Conservation (phyloP, 139 green algal species). For the Coccomyxa sp. region DNA sequence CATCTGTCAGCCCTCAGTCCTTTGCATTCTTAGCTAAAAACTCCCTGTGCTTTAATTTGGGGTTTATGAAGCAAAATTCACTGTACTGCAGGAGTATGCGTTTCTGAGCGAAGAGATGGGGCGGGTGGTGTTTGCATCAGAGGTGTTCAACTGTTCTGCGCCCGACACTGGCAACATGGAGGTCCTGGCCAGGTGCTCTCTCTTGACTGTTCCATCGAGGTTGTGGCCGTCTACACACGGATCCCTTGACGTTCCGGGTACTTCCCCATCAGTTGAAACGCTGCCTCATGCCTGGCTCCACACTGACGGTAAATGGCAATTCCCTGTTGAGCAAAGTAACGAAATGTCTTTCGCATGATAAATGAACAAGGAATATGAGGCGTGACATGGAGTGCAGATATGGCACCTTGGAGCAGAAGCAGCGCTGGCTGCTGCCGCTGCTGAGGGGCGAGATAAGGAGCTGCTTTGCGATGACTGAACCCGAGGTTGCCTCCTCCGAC, state of each 20-base stretch:
- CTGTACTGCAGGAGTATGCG: conserved; percentile 72
- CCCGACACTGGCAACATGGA: conserved; percentile 99
- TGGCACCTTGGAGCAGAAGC: conserved; percentile 79
- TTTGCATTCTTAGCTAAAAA: background rate
- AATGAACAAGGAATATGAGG: too few relatives aligned
- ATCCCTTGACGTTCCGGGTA: too few relatives aligned
- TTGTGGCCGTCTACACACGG: conserved; percentile 64
- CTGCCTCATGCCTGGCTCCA: too few relatives aligned
- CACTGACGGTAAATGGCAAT: too few relatives aligned
- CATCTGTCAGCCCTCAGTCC: background rate
- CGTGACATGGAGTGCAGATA: conserved; percentile 44
- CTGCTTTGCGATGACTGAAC: conserved; percentile 99
- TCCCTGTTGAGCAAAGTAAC: too few relatives aligned
- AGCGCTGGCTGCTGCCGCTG: conserved; percentile 88
- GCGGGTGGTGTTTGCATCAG: conserved; percentile 68
- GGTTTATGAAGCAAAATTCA: background rate
- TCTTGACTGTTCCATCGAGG: conserved; percentile 72
- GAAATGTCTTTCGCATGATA: too few relatives aligned
- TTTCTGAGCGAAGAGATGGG: conserved; percentile 67
- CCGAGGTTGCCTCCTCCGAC: conserved; percentile 89
- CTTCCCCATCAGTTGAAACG: too few relatives aligned
- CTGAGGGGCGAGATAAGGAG: conserved; percentile 81
- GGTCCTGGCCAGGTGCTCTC: conserved; percentile 74
- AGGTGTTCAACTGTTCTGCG: conserved; percentile 98
- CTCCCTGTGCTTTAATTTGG: background rate